Conservation (phyloP, 148 eudicot genomes). For the Gaultheria prostrata region DNA sequence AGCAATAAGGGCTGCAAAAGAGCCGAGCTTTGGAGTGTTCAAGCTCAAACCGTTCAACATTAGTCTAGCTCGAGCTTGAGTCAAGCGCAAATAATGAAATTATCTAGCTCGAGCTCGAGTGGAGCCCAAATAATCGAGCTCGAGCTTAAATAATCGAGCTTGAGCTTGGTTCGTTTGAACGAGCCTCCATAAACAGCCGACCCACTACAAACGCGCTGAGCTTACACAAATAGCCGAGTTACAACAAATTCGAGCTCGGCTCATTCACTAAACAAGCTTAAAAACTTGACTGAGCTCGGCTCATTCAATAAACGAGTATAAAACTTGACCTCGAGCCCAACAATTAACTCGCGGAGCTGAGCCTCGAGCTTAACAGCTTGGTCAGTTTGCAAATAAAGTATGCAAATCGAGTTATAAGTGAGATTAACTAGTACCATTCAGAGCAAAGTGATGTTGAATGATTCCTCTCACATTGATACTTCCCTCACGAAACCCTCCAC, state of each 20-base stretch:
- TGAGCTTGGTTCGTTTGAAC: conserved; percentile 27
- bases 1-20: background rate
- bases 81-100: too few species aligned
- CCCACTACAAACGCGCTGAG: too few species aligned
- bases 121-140: too few species aligned
- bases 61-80: background rate
- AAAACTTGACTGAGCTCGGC: too few species aligned
- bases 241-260: conserved; percentile 45
- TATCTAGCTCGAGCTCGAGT: background rate
- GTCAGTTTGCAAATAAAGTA: background rate
- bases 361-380: background rate
- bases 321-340: too few species aligned
- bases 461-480: conserved; percentile 13
- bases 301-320: too few species aligned
- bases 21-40: background rate
- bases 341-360: background rate
- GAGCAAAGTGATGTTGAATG: conserved; percentile 10
- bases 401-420: background rate
- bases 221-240: background rate
- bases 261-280: conserved; percentile 5
- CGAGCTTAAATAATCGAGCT: background rate
- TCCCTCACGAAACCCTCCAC: conserved; percentile 3
- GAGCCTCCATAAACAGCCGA: too few species aligned
- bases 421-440: conserved; percentile 9
- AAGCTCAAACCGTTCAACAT: background rate